These are phyloP conservation scores for Plasmodium cynomolgi DNA, from an alignment of 169 alveolate genomes.

Conservation along the genomic window DNA sequence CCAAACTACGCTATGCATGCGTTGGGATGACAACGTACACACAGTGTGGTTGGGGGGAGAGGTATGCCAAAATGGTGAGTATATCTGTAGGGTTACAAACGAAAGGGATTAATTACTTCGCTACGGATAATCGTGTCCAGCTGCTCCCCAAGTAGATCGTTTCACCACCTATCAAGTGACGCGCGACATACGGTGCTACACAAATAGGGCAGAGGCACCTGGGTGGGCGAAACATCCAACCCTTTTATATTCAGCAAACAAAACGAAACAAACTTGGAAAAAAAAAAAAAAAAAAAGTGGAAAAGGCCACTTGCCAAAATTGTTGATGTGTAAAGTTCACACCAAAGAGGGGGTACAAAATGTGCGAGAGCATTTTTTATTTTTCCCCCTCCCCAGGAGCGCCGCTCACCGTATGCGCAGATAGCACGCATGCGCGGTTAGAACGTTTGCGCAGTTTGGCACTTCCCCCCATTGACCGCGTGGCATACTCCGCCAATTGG, in stretches of 20 bases:
- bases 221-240: background rate
- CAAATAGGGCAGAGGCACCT: background rate
- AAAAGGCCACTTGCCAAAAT: background rate
- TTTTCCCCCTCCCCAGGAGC: background rate
- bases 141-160: background rate
- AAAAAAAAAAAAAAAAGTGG: background rate
- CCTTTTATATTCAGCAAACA: background rate
- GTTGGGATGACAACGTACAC: background rate
- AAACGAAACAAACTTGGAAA: background rate
- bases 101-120: background rate
- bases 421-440: background rate
- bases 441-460: background rate
- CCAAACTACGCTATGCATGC: background rate
- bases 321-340: background rate
- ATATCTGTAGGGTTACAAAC: background rate
- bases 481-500: background rate
- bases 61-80: background rate
- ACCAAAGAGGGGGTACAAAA: background rate
- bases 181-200: background rate
- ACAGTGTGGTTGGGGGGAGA: background rate
- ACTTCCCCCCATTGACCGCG: background rate
- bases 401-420: background rate
- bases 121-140: background rate
- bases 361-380: background rate
- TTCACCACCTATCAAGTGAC: background rate